These are phyloP conservation scores for Pilatotrama ljubarskyi DNA, from an alignment of 768 basidiomycete genomes.

Conservation along the genomic window DNA sequence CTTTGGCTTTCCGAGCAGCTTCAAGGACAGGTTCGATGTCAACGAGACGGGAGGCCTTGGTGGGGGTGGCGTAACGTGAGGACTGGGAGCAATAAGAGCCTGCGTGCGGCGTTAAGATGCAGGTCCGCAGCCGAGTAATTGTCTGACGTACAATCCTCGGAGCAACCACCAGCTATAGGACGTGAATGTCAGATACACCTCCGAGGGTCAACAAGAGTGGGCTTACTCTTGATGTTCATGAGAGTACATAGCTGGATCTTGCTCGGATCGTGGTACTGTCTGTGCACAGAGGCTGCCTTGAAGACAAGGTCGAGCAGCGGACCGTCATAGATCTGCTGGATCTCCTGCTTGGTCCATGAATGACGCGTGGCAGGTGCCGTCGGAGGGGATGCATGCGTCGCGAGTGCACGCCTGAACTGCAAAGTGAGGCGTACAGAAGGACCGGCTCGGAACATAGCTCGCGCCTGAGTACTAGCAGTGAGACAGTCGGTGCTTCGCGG, in stretches of 20 bases:
- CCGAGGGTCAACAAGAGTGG: constrained; percentile 27
- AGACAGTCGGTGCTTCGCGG: not conserved
- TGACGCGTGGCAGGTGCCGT: constrained; percentile 43
- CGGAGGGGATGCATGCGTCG: constrained; percentile 53
- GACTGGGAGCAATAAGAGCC: constrained; percentile 99
- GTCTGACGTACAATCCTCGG: constrained; percentile 82
- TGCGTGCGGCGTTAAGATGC: constrained; percentile 32
- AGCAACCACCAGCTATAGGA: constrained; percentile 82
- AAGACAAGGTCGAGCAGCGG: constrained; percentile 90
- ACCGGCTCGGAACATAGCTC: constrained; percentile 42
- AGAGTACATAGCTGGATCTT: constrained; percentile 96
- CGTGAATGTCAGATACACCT: constrained; percentile 12
- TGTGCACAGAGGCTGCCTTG: constrained; percentile 80
- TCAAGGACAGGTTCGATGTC: constrained; percentile 91
- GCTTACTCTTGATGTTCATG: constrained; percentile 97
- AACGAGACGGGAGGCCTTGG: constrained; percentile 83
- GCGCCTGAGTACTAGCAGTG: not conserved
- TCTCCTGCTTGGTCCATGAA: constrained; percentile 77
- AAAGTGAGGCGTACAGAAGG: constrained; percentile 19
- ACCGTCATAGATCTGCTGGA: constrained; percentile 81
- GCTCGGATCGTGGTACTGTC: constrained; percentile 81
- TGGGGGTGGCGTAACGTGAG: constrained; percentile 86
- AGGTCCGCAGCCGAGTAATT: not conserved
- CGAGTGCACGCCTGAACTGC: constrained; percentile 50
- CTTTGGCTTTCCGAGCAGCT: constrained; percentile 92